Conservation (phyloP, 2,329 filamentous ascomycete genomes). For the Cytospora mali region DNA sequence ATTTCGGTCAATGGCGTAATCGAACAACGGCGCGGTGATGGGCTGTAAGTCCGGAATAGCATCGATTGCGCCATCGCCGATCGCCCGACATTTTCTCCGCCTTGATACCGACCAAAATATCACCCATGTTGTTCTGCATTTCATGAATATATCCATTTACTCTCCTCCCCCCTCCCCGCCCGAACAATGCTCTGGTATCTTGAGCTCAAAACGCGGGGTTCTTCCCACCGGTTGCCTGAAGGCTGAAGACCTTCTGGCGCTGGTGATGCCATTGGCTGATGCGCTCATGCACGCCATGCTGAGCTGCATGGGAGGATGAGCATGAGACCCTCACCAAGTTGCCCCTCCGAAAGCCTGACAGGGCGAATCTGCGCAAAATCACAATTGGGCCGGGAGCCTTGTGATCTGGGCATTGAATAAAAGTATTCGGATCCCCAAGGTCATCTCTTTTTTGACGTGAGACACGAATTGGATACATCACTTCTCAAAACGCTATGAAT, state of each 20-base stretch:
- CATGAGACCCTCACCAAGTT: conserved; percentile 13
- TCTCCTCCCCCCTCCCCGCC: too few species aligned
- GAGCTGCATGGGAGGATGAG: conserved; percentile 18
- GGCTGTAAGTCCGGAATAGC: background rate
- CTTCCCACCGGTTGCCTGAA: background rate
- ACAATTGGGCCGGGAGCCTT: conserved; percentile 6
- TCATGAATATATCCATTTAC: background rate
- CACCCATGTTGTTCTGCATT: background rate
- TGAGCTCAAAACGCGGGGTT: background rate
- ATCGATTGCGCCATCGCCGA: conserved; percentile 23
- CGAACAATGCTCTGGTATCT: background rate
- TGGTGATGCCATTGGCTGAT: conserved; percentile 2
- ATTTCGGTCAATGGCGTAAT: conserved; percentile 19
- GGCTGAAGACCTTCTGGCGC: conserved; percentile 1
- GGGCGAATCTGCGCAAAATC: conserved; percentile 27
- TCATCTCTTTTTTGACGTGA: background rate
- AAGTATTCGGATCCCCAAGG: background rate
- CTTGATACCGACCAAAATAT: background rate
- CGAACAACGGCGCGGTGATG: conserved; percentile 1
- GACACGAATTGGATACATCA: background rate
- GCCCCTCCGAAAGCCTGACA: conserved; percentile 6
- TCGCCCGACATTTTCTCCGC: conserved; percentile 26
- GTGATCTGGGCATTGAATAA: conserved; percentile 5
- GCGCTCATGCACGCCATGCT: conserved; percentile 16
- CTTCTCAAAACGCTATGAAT: background rate